Percentiles rank a stretch among this genome's conserved stretches.
Conservation (phyloP, 1,284 basidiomycete species). For the Tilletia setariae region DNA sequence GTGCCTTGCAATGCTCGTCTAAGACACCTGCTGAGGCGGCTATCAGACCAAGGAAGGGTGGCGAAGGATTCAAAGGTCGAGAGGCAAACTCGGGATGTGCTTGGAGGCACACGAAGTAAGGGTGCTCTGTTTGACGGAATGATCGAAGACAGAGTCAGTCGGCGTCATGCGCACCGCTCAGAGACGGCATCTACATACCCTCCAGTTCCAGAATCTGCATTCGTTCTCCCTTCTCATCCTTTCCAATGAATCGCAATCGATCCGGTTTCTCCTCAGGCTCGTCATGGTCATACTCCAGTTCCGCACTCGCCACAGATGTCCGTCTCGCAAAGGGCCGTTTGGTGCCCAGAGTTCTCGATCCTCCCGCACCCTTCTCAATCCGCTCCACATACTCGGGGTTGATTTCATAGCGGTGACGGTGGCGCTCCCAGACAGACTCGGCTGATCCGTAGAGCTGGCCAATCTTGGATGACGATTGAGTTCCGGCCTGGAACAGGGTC, state of each 20-base stretch:
- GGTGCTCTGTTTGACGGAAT: constrained; percentile 66
- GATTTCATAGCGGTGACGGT: constrained; percentile 95
- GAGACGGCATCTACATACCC: constrained; percentile 10
- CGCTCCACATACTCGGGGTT: constrained; percentile 80
- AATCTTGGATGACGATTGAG: constrained; percentile 58
- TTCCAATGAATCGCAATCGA: constrained; percentile 69
- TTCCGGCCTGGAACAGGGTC: constrained; percentile 74
- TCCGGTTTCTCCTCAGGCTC: constrained; percentile 21
- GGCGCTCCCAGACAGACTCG: constrained; percentile 88
- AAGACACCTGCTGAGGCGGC: constrained; percentile 79
- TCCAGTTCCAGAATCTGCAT: constrained; percentile 92
- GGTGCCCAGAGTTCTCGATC: constrained; percentile 1
- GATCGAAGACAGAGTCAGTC: constrained; percentile 44
- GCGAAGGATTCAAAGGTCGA: constrained; percentile 94
- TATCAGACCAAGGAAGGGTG: constrained; percentile 93
- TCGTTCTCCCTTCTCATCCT: constrained; percentile 90
- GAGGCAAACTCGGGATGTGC: constrained; percentile 99
- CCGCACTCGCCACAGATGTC: constrained; percentile 3
- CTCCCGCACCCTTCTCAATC: constrained; percentile 58
- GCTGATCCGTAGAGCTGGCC: constrained; percentile 81
- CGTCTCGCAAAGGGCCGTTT: constrained; percentile 20
- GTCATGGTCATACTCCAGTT: constrained; percentile 7
- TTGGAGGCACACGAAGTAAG: constrained; percentile 91
- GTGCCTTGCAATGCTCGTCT: constrained; percentile 70
- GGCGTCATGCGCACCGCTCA: too few relatives aligned